phyloP scores from a whole-genome alignment of 257 asterid species.

The Perilla frutescens region DNA sequence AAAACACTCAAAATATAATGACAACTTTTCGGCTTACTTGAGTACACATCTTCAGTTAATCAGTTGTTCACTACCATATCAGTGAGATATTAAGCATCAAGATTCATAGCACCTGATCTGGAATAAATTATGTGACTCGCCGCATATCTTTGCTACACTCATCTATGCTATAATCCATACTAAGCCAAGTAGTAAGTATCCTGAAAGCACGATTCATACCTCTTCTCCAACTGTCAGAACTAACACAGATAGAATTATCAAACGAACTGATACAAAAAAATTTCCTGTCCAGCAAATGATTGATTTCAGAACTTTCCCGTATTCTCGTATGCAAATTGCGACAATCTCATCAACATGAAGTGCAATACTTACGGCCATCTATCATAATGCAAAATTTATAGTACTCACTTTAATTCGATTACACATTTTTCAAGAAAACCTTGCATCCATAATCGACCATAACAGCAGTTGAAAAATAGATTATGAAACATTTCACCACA shows the following conservation, averaged over 20 bases:
- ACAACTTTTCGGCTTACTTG: conserved; percentile 5
- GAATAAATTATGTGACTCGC: background rate
- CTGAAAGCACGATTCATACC: background rate
- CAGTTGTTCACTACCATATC: conserved; percentile 2
- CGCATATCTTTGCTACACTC: background rate
- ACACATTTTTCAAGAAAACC: background rate
- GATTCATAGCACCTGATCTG: background rate
- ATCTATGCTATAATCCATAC: background rate
- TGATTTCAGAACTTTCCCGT: background rate
- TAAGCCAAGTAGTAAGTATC: conserved; percentile 1
- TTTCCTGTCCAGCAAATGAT: background rate
- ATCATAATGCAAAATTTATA: background rate
- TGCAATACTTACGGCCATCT: background rate
- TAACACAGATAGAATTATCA: background rate
- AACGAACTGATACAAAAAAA: background rate
- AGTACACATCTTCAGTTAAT: background rate
- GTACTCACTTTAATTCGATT: background rate
- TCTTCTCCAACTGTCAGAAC: background rate
- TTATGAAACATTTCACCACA: background rate
- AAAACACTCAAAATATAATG: conserved; percentile 9
- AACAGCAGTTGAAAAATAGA: background rate
- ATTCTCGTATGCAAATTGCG: background rate
- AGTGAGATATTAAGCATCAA: background rate
- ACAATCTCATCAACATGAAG: background rate
- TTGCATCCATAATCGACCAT: background rate